Evolutionary conservation across 2,329 filamentous ascomycete species (phyloP), one percentile per base, ranked within the genome.

Genomic region (Whalleya microplaca): DNA sequence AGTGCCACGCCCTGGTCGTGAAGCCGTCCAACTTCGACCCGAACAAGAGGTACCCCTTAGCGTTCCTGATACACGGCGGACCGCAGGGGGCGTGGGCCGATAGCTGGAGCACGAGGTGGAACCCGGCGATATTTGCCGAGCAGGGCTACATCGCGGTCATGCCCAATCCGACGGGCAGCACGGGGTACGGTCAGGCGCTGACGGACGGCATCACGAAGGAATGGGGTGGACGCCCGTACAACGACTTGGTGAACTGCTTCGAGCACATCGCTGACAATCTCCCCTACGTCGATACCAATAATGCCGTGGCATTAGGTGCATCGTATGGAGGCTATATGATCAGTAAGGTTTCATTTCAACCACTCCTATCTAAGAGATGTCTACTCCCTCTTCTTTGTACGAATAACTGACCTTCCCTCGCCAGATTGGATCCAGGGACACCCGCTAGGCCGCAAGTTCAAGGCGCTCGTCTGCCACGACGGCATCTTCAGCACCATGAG

Each of bases 361-460:
- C 23, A 27, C 9, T 4, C 23, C 40, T 45, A 44, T 21, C 40
- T n/a, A n/a, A n/a, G n/a, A n/a, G n/a, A n/a, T n/a, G n/a, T 18
- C 18, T 23, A 21, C 54, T 41, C 9, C 16, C 27, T 12, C 12
- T 20, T 37, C 21, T 40, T 14, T 9, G n/a, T 14, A 18, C 21
- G n/a, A 41, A 37, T 55, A 45, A 48, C 47, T 10, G 32, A 42
- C 21, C 20, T 45, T 64, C 66, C 44, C 23, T 51, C 45, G 2
- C 18, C 37, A 81, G 82, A 96, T 71, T 96, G 93, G 92, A 92
- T 96, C 66, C 92, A 96, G 74, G 93, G 93, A 7, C 89, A 95
- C 61, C 82, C 85, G 1, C 82, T 97, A 0, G 92, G 92, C 19
- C 86, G 91, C 23, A 86, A 89, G 64, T 96, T 97, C 82, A 91